phyloP scores from a whole-genome alignment of 352 stramenopile genomes.

The Phytophthora rubi region DNA sequence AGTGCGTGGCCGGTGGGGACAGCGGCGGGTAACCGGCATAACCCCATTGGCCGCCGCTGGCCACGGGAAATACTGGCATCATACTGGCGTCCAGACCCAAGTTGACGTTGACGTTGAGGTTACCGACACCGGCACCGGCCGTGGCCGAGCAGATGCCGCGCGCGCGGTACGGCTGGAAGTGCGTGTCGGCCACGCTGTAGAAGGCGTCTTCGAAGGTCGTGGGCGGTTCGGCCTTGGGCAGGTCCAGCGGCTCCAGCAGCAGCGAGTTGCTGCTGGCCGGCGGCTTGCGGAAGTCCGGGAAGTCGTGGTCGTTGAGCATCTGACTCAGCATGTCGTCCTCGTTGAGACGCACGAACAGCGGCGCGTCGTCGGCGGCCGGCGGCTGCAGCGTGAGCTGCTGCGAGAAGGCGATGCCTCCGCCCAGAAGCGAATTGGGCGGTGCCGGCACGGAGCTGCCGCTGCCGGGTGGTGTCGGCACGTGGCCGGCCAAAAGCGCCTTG shows the following conservation, averaged over 20 bases:
- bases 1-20: slow-evolving; percentile 4
- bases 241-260: slow-evolving; percentile 46
- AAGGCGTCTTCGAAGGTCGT: slow-evolving; percentile 33
- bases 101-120: not conserved
- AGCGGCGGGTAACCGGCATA: slow-evolving; percentile 14
- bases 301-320: slow-evolving; percentile 56
- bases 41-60: slow-evolving; percentile 9
- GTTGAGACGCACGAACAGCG: slow-evolving; percentile 36
- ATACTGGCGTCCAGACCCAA: slow-evolving; percentile 34
- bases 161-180: slow-evolving; percentile 14
- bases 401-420: slow-evolving; percentile 33
- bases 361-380: slow-evolving; percentile 22
- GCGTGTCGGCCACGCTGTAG: slow-evolving; percentile 1
- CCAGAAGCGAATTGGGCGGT: slow-evolving; percentile 42
- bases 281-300: slow-evolving; percentile 42
- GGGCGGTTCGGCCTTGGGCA: slow-evolving; percentile 23
- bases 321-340: slow-evolving; percentile 60
- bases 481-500: slow-evolving; percentile 19
- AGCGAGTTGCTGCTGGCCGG: slow-evolving; percentile 22
- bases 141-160: slow-evolving; percentile 9
- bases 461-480: slow-evolving; percentile 9
- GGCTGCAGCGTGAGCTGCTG: slow-evolving; percentile 32
- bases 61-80: slow-evolving; percentile 42
- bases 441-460: slow-evolving; percentile 23
- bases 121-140: not conserved